Evolutionary conservation across 306 rosid species (phyloP).

Genomic region (Sicyos baderoa): DNA sequence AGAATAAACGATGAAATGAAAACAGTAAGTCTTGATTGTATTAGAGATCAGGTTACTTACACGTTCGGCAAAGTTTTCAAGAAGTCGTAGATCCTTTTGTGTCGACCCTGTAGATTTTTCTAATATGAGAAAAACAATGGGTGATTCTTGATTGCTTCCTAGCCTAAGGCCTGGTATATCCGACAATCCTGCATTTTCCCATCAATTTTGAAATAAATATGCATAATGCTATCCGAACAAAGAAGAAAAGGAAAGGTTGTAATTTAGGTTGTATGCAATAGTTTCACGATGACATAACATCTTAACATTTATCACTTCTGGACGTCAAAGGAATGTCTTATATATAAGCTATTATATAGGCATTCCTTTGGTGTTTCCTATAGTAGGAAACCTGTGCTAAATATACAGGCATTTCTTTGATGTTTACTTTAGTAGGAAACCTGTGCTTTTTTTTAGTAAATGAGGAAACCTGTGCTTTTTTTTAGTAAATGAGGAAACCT

Average conservation of each 20-base stretch:
- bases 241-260: too few relatives aligned
- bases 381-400: neutral
- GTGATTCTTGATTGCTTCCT: constrained; percentile 75
- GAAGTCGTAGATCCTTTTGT: constrained; percentile 54
- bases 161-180: constrained; percentile 48
- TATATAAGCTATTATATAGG: neutral
- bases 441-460: too few relatives aligned
- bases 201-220: neutral
- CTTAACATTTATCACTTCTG: neutral
- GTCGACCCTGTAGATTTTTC: constrained; percentile 58
- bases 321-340: neutral
- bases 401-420: neutral
- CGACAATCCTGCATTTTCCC: constrained; percentile 56
- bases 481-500: too few relatives aligned
- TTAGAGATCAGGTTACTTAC: constrained; percentile 37
- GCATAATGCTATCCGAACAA: too few relatives aligned
- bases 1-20: neutral
- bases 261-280: neutral
- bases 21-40: constrained; percentile 11
- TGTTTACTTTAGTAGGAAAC: too few relatives aligned
- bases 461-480: too few relatives aligned
- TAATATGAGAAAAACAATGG: constrained; percentile 71
- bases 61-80: constrained; percentile 53
- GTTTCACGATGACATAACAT: neutral
- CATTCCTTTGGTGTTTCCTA: neutral